A percentile compares a stretch with the other conserved stretches of the same genome.
phyloP scores from a whole-genome alignment of 495 filamentous ascomycete species.

The Amniculicola lignicola region DNA sequence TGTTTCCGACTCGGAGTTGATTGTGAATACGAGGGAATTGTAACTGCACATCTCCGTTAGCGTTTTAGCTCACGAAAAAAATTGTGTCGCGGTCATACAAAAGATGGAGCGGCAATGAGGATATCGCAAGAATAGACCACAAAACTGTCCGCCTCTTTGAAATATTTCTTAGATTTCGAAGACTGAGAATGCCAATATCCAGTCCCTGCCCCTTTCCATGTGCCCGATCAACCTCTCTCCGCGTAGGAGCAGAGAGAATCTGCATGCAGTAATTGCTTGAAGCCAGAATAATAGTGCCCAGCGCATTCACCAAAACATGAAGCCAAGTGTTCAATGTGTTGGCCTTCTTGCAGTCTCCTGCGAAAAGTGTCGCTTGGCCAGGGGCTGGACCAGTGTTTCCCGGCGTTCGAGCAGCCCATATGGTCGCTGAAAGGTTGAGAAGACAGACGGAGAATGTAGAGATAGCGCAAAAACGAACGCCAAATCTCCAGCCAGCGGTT shows the following conservation, averaged over 20 bases:
- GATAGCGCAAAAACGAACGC: background rate
- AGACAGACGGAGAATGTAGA: background rate
- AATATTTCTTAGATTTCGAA: conserved; percentile 33
- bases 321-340: conserved; percentile 2
- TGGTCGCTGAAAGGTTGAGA: background rate
- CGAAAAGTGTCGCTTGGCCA: background rate
- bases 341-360: background rate
- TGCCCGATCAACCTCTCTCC: conserved; percentile 33
- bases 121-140: conserved; percentile 30
- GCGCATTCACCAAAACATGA: conserved; percentile 36
- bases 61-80: too few species aligned
- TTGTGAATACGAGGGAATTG: too few species aligned
- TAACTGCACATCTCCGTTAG: too few species aligned
- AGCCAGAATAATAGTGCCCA: conserved; percentile 31
- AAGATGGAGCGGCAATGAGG: conserved; percentile 36
- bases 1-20: too few species aligned
- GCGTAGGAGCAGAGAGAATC: conserved; percentile 35
- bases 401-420: background rate
- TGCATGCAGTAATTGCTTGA: conserved; percentile 37
- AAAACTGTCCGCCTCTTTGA: conserved; percentile 10
- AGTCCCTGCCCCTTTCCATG: conserved; percentile 30
- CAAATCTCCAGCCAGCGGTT: background rate
- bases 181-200: conserved; percentile 38
- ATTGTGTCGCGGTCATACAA: too few species aligned
- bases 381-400: background rate